These are phyloP conservation scores for Cryphonectria carpinicola DNA, from an alignment of 2,329 filamentous ascomycete genomes.

Conservation along the genomic window DNA sequence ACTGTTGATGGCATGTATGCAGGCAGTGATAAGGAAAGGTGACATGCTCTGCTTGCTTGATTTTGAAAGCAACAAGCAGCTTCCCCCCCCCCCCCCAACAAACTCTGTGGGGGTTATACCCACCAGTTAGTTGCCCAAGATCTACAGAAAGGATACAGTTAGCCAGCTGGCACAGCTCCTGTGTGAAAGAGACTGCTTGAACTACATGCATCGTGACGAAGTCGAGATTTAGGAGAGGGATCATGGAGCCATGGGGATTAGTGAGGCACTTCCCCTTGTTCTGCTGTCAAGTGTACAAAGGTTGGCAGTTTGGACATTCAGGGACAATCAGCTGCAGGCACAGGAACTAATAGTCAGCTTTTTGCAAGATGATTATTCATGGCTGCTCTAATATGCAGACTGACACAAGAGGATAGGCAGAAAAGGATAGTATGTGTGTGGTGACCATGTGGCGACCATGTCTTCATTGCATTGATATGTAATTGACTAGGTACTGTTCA, in stretches of 20 bases:
- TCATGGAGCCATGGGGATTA: not conserved
- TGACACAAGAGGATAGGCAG: not conserved
- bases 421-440: not conserved
- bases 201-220: not conserved
- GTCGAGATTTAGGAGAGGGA: not conserved
- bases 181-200: not conserved
- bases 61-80: too few species aligned
- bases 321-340: not conserved
- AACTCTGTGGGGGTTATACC: too few species aligned
- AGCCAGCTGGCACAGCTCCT: not conserved
- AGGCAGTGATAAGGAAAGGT: not conserved
- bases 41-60: too few species aligned
- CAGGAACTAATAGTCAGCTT: not conserved
- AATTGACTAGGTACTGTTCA: conserved; percentile 2
- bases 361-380: not conserved
- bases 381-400: not conserved
- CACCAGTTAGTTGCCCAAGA: not conserved
- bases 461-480: conserved; percentile 4
- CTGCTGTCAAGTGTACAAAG: not conserved
- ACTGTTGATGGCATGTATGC: not conserved
- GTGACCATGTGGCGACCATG: not conserved
- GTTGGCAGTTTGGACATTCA: not conserved
- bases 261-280: not conserved
- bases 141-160: not conserved
- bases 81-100: too few species aligned